Evolutionary conservation across 805 yeast species (phyloP).

Genomic region (Alloascoidea africana): DNA sequence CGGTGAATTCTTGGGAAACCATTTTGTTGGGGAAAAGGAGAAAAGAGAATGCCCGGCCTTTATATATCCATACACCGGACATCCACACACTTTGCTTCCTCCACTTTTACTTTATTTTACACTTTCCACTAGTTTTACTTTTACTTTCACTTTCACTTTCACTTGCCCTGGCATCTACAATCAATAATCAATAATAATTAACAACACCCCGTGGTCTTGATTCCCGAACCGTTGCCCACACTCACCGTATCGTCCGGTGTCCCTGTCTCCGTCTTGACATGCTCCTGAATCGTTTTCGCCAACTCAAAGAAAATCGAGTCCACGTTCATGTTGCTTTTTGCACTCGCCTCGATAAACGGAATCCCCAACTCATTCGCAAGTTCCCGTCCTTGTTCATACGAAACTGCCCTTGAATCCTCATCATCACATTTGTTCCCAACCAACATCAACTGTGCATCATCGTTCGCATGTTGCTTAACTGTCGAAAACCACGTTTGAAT

Average conservation of each 20-base stretch:
- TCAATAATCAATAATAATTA: too few species aligned
- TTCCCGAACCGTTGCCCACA: background rate
- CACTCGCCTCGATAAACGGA: constrained; percentile 92
- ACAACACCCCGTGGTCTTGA: background rate
- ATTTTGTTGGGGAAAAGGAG: background rate
- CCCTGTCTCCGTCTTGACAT: constrained; percentile 33
- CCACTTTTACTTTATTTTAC: too few species aligned
- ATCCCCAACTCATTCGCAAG: constrained; percentile 77
- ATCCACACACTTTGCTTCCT: too few species aligned
- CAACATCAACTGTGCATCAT: constrained; percentile 83
- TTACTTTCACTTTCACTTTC: too few species aligned
- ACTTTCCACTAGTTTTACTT: too few species aligned
- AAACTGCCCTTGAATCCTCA: constrained; percentile 65
- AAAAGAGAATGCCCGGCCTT: too few species aligned
- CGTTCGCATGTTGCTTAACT: constrained; percentile 92
- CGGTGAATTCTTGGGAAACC: constrained; percentile 1
- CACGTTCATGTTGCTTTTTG: constrained; percentile 85
- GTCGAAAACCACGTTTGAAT: constrained; percentile 93
- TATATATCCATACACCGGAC: too few species aligned
- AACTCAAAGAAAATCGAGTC: constrained; percentile 83
- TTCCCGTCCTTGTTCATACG: constrained; percentile 80
- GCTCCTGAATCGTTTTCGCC: constrained; percentile 76
- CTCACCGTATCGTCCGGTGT: background rate
- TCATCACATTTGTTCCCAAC: constrained; percentile 97
- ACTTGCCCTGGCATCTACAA: too few species aligned